phyloP scores from a whole-genome alignment of 116 monocot genomes.

The Posidonia oceanica region DNA sequence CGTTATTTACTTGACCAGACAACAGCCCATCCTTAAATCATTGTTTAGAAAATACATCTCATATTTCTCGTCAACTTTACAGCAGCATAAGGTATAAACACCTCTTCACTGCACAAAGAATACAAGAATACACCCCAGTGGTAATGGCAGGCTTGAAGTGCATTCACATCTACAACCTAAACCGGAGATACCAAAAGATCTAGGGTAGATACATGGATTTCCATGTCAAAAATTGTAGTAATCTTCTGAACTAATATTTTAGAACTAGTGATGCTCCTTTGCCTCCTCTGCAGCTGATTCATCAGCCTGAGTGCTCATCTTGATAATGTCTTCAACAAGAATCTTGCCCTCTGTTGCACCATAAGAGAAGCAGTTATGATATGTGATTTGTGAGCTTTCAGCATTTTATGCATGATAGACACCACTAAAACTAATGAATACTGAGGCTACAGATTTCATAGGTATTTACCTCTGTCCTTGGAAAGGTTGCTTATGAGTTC shows the following conservation, averaged over 20 bases:
- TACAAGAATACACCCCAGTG: neutral
- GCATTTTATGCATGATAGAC: neutral
- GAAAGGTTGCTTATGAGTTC: slow-evolving; percentile 93
- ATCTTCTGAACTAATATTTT: neutral
- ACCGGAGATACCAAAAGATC: neutral
- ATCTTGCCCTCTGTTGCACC: slow-evolving; percentile 72
- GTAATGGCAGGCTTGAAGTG: neutral
- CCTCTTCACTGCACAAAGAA: slow-evolving; percentile 3
- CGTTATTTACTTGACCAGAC: no score
- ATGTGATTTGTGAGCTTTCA: neutral
- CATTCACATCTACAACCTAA: neutral
- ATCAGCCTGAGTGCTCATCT: slow-evolving; percentile 42
- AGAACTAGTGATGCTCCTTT: neutral
- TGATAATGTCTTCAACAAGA: slow-evolving; percentile 90
- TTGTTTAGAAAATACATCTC: neutral
- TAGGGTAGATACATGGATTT: neutral
- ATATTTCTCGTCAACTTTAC: neutral
- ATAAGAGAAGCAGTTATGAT: neutral
- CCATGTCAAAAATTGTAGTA: neutral
- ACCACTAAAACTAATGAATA: neutral
- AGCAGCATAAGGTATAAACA: neutral
- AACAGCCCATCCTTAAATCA: no score
- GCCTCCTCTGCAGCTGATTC: slow-evolving; percentile 31
- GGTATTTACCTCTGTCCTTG: slow-evolving; percentile 55
- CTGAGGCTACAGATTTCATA: neutral